Base-by-base conservation (phyloP, 495 filamentous ascomycete genomes). In the Neohortaea acidophila region DNA sequence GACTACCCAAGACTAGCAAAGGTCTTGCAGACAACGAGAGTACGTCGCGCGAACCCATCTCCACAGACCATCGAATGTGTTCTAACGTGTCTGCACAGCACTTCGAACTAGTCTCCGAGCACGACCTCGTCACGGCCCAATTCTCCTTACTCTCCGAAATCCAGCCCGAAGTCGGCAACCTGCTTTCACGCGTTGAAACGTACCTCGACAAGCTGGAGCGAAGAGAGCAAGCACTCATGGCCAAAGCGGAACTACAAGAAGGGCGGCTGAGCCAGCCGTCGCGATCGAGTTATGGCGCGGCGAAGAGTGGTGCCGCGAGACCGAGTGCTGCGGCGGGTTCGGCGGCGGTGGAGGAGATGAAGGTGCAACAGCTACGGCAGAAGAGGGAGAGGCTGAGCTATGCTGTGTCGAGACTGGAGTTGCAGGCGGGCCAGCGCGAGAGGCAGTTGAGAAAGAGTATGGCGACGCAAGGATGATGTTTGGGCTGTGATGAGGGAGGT, bases 401-500 rank as follows among this genome's bases (percentile, higher is more conserved):
- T 66, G 80, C 76, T 24, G 75, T 86, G 28, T 78, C 81, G 51
- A 65, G 79, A 37, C 51, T 86, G 56, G 65, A 68, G 51, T 52
- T 86, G 56, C 79, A 86, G 59, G 61, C 54, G 12, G 43, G 51
- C 32, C 56, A 81, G 61, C 59, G 67, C 56, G 70, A 84, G 60
- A 67, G 81, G 46, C 79, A 85, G 55, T 56, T 86, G 61, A 69
- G 81, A 59, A 83, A 78, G 76, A 84, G 79, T 54, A 77, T 85
- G 73, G 77, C 65, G 36, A 61, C 64, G 29, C 59, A 50, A 26
- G 44, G 44, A 48, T 20, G 15, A 8, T 8, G 14, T n/a, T n/a
- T n/a, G n/a, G n/a, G n/a, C n/a, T n/a, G n/a, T n/a, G n/a, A n/a
- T n/a, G n/a, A n/a, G n/a, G n/a, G n/a, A n/a, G n/a, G n/a, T n/a